Evolutionary conservation across 2,329 filamentous ascomycete species (phyloP).

Genomic region (Colletotrichum sp.): DNA sequence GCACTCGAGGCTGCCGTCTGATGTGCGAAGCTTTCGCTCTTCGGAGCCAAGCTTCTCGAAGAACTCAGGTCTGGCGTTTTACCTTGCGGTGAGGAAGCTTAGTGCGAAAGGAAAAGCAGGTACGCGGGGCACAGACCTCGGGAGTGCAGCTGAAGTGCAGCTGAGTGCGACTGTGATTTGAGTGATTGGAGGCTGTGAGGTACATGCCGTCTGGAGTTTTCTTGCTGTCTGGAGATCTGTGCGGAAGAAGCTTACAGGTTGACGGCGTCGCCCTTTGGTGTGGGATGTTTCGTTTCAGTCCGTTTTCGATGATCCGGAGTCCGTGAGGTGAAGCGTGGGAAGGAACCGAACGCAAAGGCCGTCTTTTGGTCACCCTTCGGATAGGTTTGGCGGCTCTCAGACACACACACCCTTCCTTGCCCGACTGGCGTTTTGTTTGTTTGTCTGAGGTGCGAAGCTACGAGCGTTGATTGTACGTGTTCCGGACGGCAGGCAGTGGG

Average conservation of each 20-base stretch:
- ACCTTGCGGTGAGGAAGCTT: background rate
- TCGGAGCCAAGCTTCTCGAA: background rate
- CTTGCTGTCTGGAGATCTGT: conserved; percentile 1
- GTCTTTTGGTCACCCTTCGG: background rate
- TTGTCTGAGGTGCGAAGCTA: background rate
- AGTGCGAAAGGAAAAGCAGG: background rate
- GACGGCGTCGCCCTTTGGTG: background rate
- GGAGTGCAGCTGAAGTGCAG: background rate
- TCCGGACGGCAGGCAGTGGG: background rate
- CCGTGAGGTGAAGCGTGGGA: background rate
- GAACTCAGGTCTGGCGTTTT: background rate
- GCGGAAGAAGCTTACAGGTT: background rate
- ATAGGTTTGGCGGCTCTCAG: background rate
- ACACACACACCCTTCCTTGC: background rate
- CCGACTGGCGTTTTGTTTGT: background rate
- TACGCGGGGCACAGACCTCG: background rate
- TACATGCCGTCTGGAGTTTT: conserved; percentile 6
- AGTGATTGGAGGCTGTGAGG: background rate
- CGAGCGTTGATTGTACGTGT: background rate
- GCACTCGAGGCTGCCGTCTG: background rate
- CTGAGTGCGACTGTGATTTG: conserved; percentile 11
- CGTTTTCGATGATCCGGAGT: background rate
- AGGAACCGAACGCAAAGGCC: background rate
- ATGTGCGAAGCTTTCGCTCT: background rate
- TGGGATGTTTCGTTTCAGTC: conserved; percentile 16